These are phyloP conservation scores for Metschnikowia sp. DNA, from an alignment of 805 yeast genomes.

Conservation along the genomic window DNA sequence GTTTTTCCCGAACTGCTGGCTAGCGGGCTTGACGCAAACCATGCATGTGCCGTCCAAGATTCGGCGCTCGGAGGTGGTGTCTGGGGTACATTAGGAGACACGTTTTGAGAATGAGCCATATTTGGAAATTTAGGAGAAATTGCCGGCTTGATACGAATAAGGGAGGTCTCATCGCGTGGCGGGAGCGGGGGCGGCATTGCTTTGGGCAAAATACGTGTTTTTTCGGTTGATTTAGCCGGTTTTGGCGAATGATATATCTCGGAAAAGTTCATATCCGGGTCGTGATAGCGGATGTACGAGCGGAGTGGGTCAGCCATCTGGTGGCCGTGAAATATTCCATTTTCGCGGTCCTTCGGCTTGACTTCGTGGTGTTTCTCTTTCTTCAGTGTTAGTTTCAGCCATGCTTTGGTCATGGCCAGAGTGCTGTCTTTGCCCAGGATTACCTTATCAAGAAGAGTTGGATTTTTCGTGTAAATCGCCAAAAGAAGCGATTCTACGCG, in stretches of 20 bases:
- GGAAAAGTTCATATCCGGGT: conserved; percentile 22
- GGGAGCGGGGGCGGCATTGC: conserved; percentile 30
- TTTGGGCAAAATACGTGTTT: background rate
- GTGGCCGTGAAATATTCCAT: conserved; percentile 32
- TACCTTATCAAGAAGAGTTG: conserved; percentile 34
- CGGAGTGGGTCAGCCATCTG: conserved; percentile 31
- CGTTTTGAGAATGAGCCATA: background rate
- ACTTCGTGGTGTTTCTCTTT: conserved; percentile 23
- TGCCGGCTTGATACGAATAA: background rate
- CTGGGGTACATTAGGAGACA: background rate
- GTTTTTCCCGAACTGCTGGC: background rate
- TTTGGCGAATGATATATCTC: conserved; percentile 29
- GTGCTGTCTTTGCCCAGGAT: conserved; percentile 29
- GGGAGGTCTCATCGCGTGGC: conserved; percentile 20
- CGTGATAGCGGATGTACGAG: conserved; percentile 26
- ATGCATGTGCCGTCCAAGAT: background rate
- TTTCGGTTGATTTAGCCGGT: conserved; percentile 14
- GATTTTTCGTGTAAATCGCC: conserved; percentile 31
- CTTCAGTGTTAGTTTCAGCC: conserved; percentile 25
- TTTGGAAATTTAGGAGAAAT: no score
- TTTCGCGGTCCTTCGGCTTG: conserved; percentile 25
- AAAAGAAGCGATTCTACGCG: conserved; percentile 37
- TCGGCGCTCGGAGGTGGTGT: background rate
- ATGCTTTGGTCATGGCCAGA: conserved; percentile 22
- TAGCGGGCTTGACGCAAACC: background rate